Evolutionary conservation across 2,329 filamentous ascomycete genomes (phyloP).

Genomic region (Aspergillus oerlinghausenensis): DNA sequence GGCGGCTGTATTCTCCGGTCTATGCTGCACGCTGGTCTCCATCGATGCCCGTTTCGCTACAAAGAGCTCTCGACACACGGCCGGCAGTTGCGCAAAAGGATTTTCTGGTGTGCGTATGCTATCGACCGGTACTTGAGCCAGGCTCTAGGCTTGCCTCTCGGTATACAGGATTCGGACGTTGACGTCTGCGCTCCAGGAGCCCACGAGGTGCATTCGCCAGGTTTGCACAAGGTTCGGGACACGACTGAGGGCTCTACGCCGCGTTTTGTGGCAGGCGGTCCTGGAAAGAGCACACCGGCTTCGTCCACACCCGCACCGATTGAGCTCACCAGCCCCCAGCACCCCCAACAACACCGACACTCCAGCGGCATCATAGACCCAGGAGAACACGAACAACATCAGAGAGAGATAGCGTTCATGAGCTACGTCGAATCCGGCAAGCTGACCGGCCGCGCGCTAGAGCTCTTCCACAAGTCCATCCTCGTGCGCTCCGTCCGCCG

Average conservation of each 20-base stretch:
- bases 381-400: constrained; percentile 11
- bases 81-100: constrained; percentile 38
- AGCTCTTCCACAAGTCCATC: constrained; percentile 41
- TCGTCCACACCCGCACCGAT: neutral
- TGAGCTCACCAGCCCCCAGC: neutral
- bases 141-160: constrained; percentile 36
- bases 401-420: constrained; percentile 31
- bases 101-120: constrained; percentile 41
- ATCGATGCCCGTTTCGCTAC: constrained; percentile 51
- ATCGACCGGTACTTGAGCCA: constrained; percentile 40
- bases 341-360: constrained; percentile 4
- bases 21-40: constrained; percentile 48
- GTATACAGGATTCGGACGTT: constrained; percentile 40
- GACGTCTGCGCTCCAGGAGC: constrained; percentile 45
- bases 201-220: constrained; percentile 37
- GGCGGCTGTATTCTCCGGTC: constrained; percentile 45
- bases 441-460: constrained; percentile 37
- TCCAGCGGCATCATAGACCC: constrained; percentile 3
- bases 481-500: constrained; percentile 37
- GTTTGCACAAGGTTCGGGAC: constrained; percentile 3
- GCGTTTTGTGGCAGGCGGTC: neutral
- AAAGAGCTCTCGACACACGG: constrained; percentile 41
- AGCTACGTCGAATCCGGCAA: constrained; percentile 39
- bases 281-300: neutral
- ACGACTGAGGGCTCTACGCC: neutral